Evolutionary conservation across 768 basidiomycete genomes (phyloP), one percentile per base, ranked within the genome.

Genomic region (Podaxis rugospora): DNA sequence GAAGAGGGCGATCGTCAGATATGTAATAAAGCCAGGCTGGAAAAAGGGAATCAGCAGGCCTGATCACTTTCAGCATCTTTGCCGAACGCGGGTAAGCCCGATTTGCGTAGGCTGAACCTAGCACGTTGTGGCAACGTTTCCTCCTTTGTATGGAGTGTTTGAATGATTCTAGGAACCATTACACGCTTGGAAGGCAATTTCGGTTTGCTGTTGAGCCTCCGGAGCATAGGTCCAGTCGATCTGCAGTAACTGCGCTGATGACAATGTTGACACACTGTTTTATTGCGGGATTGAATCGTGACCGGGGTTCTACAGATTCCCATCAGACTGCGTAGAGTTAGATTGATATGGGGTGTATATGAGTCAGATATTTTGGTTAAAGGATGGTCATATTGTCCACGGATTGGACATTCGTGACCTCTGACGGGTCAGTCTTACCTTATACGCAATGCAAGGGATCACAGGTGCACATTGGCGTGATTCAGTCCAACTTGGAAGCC

Each of bases 21-120:
- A 80, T 80, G 80, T 81, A 81, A 81, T 78, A 76, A 70, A 69
- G 68, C 74, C 73, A 75, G 73, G 71, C 73, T 70, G 73, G 72
- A 79, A 75, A 74, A 72, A 73, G 76, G 70, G 73, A 75, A 77
- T 76, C 74, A 76, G 74, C 74, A 74, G 75, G 70, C 70, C 67
- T 75, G 75, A 77, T 78, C 74, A 75, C 73, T 72, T 69, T 65
- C 65, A 71, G 66, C 72, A 70, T 67, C 66, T 68, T 71, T 70
- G 69, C 75, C 72, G 72, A 74, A 73, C 64, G 68, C 79, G 79
- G 79, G 68, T 71, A 74, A 74, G 75, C 76, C 80, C 80, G 80
- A 80, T 79, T 73, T 75, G 71, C 68, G 74, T 11, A 73, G 73
- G 63, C 62, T 63, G 50, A 65, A 55, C 18, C 54, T 36, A 69